phyloP scores from a whole-genome alignment of 768 basidiomycete genomes.

The Collybiopsis luxurians region DNA sequence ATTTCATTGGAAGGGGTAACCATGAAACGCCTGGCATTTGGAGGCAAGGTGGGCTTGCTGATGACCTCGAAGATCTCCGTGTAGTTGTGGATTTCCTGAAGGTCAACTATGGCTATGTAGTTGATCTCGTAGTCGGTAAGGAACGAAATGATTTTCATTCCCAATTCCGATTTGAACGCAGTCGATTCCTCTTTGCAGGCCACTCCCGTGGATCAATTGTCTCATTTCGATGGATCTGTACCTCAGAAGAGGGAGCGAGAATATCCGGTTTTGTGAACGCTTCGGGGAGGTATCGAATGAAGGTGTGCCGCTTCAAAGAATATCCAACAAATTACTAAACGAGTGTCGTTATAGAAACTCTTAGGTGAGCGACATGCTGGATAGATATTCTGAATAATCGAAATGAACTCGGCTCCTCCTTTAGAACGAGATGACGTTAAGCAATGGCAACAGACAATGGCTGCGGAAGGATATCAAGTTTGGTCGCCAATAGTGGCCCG shows the following conservation, averaged over 20 bases:
- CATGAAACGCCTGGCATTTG: conserved; percentile 73
- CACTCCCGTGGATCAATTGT: conserved; percentile 79
- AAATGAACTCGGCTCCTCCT: too few species aligned
- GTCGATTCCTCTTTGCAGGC: conserved; percentile 26
- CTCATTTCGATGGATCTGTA: conserved; percentile 67
- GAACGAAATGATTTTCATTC: too few species aligned
- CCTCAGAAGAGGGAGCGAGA: conserved; percentile 50
- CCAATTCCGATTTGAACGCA: too few species aligned
- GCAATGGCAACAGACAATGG: conserved; percentile 49
- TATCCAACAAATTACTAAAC: not conserved
- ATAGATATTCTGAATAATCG: too few species aligned
- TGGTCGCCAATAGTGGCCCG: conserved; percentile 69
- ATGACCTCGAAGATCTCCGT: conserved; percentile 65
- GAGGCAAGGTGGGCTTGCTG: conserved; percentile 54
- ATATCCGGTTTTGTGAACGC: conserved; percentile 69
- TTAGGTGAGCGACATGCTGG: conserved; percentile 30
- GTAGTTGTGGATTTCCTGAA: conserved; percentile 64
- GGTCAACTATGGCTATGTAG: conserved; percentile 56
- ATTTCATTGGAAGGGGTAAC: conserved; percentile 51
- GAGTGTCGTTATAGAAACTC: conserved; percentile 31
- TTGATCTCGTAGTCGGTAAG: conserved; percentile 55
- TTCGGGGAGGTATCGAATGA: conserved; percentile 78
- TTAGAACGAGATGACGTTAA: conserved; percentile 28
- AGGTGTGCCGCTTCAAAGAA: conserved; percentile 39
- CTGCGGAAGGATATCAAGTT: conserved; percentile 55